These are phyloP conservation scores for Jaapia argillacea DNA, from an alignment of 768 basidiomycete species.

Conservation along the genomic window DNA sequence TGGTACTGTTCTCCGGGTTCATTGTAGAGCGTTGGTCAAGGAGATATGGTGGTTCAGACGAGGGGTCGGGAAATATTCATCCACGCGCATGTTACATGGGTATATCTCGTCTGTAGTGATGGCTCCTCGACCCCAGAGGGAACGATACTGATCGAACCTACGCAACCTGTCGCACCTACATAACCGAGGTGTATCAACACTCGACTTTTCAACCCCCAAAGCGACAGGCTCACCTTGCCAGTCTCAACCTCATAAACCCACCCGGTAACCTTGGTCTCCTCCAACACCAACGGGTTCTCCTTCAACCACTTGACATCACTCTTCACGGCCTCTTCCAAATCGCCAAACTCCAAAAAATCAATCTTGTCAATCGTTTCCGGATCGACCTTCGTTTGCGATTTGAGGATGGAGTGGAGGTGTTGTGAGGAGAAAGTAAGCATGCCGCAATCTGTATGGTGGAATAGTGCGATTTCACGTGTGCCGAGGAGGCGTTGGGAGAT, in stretches of 20 bases:
- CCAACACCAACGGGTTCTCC: constrained; percentile 42
- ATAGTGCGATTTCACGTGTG: constrained; percentile 56
- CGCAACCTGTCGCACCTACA: too few relatives aligned
- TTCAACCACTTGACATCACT: constrained; percentile 50
- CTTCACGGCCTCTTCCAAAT: constrained; percentile 43
- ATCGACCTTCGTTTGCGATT: constrained; percentile 29
- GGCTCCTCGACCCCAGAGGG: too few relatives aligned
- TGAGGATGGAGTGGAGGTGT: constrained; percentile 39
- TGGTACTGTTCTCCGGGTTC: too few relatives aligned
- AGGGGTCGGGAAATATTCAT: too few relatives aligned
- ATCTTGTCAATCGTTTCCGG: constrained; percentile 29
- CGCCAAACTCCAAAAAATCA: constrained; percentile 44
- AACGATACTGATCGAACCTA: too few relatives aligned
- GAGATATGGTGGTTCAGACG: too few relatives aligned
- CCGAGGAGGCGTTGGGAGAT: constrained; percentile 68
- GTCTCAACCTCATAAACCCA: constrained; percentile 61
- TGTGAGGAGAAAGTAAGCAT: constrained; percentile 55
- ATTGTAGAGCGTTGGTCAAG: too few relatives aligned
- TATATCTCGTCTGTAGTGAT: too few relatives aligned
- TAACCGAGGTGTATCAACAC: too few relatives aligned
- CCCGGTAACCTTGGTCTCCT: constrained; percentile 45
- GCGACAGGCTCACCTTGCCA: constrained; percentile 51
- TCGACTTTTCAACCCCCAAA: too few relatives aligned
- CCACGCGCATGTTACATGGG: too few relatives aligned
- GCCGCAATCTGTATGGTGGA: constrained; percentile 67